Evolutionary conservation across 257 asterid species (phyloP).

Genomic region (Datura wrightii): DNA sequence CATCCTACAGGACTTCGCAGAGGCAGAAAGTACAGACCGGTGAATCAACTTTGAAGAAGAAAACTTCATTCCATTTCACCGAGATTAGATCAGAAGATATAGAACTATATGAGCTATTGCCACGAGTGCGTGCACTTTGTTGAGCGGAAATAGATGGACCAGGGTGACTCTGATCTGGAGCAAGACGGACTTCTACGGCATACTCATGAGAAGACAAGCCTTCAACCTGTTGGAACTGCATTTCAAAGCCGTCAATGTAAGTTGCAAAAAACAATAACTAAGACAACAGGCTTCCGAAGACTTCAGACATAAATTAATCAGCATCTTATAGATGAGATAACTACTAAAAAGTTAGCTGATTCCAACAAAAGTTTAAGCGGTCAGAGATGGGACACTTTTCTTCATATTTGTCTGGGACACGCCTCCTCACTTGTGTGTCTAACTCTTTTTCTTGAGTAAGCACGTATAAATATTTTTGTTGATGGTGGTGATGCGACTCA

Average conservation of each 20-base stretch:
- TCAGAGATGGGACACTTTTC: background rate
- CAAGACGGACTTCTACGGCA: conserved; percentile 67
- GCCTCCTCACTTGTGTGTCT: background rate
- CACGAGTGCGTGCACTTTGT: conserved; percentile 85
- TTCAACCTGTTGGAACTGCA: conserved; percentile 73
- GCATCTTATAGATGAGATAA: conserved; percentile 20
- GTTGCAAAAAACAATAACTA: background rate
- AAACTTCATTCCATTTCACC: conserved; percentile 91
- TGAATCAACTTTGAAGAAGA: conserved; percentile 86
- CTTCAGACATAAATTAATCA: background rate
- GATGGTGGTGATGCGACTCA: background rate
- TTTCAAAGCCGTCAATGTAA: conserved; percentile 40
- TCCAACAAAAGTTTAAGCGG: background rate
- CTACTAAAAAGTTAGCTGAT: background rate
- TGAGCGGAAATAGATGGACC: conserved; percentile 51
- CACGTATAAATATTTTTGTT: background rate
- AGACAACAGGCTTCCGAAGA: conserved; percentile 23
- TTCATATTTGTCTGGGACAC: background rate
- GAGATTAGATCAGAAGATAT: conserved; percentile 56
- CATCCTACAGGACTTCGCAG: conserved; percentile 15
- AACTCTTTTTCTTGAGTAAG: background rate
- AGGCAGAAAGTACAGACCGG: conserved; percentile 56
- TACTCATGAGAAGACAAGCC: conserved; percentile 73
- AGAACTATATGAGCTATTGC: conserved; percentile 54
- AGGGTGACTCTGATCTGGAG: conserved; percentile 51